Percentiles rank a stretch among this genome's conserved stretches.
Conservation (phyloP, 139 green algal species). For the Chlamydomonas incerta region DNA sequence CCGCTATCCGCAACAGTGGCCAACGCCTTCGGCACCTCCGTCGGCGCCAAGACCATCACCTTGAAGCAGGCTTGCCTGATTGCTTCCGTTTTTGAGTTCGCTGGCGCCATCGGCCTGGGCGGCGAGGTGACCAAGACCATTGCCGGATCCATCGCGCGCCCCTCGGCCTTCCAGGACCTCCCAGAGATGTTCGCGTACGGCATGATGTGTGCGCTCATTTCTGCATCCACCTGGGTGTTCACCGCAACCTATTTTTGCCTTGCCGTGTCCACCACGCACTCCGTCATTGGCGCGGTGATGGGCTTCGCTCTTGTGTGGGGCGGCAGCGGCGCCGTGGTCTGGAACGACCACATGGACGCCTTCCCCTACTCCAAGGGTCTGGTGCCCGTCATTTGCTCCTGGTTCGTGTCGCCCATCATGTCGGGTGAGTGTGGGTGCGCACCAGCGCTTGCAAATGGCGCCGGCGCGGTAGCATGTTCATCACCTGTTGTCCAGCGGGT, state of each 20-base stretch:
- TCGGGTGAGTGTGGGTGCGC: neutral
- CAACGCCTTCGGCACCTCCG: conserved; percentile 57
- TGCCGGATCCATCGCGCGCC: conserved; percentile 27
- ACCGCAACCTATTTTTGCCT: conserved; percentile 47
- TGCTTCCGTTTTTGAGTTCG: conserved; percentile 58
- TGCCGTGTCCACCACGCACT: conserved; percentile 47
- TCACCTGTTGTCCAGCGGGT: too few species aligned
- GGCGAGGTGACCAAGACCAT: conserved; percentile 49
- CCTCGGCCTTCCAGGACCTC: conserved; percentile 6
- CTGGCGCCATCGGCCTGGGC: conserved; percentile 45
- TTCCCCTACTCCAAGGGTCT: conserved; percentile 53
- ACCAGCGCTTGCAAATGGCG: too few species aligned
- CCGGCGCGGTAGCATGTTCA: too few species aligned
- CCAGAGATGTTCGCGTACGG: conserved; percentile 3
- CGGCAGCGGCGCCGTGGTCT: conserved; percentile 17
- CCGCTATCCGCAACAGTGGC: too few species aligned
- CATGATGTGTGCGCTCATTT: conserved; percentile 48
- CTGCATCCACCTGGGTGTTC: conserved; percentile 43
- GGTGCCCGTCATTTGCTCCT: conserved; percentile 46
- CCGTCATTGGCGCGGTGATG: conserved; percentile 28
- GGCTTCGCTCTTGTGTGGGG: conserved; percentile 31
- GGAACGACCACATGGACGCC: neutral
- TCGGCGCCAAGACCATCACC: conserved; percentile 59
- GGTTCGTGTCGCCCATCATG: conserved; percentile 51
- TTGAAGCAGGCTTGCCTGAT: conserved; percentile 50